Evolutionary conservation across 805 yeast species (phyloP).

Genomic region (Barnettozyma sucrosica): DNA sequence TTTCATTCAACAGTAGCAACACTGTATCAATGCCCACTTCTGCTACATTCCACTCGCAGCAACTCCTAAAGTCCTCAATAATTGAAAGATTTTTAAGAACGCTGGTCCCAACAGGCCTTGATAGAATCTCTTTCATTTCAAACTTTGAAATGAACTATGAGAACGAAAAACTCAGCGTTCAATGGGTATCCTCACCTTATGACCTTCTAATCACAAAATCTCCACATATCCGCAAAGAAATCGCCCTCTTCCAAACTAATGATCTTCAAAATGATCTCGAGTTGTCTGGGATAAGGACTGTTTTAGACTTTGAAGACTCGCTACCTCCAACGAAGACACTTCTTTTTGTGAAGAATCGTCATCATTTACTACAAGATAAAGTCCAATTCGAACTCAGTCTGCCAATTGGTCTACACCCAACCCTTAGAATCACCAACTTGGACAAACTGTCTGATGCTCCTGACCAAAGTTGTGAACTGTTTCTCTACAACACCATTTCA

Average conservation of each 20-base stretch:
- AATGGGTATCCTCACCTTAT: conserved; percentile 20
- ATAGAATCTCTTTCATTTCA: conserved; percentile 18
- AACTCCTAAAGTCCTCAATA: conserved; percentile 14
- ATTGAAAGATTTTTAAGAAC: conserved; percentile 16
- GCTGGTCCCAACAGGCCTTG: conserved; percentile 12
- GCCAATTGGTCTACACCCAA: conserved; percentile 37
- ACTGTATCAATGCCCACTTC: conserved; percentile 21
- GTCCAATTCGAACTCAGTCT: conserved; percentile 13
- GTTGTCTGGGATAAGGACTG: conserved; percentile 20
- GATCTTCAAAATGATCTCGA: conserved; percentile 17
- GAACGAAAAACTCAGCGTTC: conserved; percentile 8
- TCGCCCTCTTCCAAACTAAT: conserved; percentile 20
- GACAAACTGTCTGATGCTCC: conserved; percentile 5
- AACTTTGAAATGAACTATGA: conserved; percentile 19
- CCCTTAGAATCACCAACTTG: conserved; percentile 15
- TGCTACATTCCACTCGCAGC: conserved; percentile 16
- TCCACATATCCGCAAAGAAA: conserved; percentile 16
- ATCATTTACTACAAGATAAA: conserved; percentile 3
- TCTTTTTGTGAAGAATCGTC: conserved; percentile 22
- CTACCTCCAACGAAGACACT: conserved; percentile 21
- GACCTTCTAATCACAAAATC: conserved; percentile 12
- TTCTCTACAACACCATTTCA: conserved; percentile 39
- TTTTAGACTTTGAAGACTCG: conserved; percentile 13
- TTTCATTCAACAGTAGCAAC: conserved; percentile 10
- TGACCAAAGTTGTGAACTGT: conserved; percentile 36